A percentile compares a stretch with the other conserved stretches of the same genome.
Conservation (phyloP, 441 rosid genomes). For the Syzygium malaccense region DNA sequence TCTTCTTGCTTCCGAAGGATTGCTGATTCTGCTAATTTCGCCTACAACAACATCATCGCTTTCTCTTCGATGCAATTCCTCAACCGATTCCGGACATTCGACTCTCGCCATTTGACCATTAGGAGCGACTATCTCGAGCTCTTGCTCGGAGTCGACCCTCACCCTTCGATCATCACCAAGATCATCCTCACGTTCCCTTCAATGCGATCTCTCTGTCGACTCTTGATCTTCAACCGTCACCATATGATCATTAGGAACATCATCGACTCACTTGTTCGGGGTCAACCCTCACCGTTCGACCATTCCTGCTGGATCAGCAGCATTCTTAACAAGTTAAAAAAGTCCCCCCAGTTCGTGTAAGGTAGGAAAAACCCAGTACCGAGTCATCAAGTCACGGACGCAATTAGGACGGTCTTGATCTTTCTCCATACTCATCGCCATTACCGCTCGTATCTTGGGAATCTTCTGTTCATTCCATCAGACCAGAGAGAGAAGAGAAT, state of each 20-base stretch:
- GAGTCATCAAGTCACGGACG: neutral
- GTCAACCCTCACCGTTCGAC: too few species aligned
- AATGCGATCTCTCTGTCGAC: neutral
- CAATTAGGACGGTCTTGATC: neutral
- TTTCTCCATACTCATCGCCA: neutral
- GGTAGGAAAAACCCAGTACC: neutral
- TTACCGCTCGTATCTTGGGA: neutral
- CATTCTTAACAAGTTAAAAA: neutral
- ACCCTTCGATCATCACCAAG: neutral
- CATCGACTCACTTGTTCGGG: neutral
- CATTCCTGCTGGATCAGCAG: neutral
- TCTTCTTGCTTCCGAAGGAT: too few species aligned
- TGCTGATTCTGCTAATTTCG: too few species aligned
- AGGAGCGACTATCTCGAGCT: too few species aligned
- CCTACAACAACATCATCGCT: too few species aligned
- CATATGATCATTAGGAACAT: neutral
- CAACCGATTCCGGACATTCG: too few species aligned
- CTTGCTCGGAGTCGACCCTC: neutral
- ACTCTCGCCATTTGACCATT: too few species aligned
- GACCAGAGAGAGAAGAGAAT: neutral
- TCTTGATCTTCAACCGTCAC: neutral
- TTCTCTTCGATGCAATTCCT: too few species aligned
- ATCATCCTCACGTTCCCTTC: neutral
- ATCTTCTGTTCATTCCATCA: neutral
- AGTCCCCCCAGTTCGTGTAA: neutral